Evolutionary conservation across 257 asterid genomes (phyloP).

Genomic region (Solanum piurae): DNA sequence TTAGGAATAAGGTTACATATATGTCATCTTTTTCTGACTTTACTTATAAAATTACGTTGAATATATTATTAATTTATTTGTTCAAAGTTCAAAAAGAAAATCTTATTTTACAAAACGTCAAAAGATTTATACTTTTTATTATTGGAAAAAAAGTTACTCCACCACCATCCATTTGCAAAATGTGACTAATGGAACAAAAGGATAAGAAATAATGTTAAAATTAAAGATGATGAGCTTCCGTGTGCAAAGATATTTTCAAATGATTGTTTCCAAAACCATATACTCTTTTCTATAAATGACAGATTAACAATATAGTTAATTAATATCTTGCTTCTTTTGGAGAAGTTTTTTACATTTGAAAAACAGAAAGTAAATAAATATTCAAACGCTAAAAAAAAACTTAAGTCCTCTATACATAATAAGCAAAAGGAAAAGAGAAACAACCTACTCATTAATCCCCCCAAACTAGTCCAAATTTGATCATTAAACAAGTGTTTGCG

Average conservation of each 20-base stretch:
- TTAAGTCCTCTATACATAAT: not conserved
- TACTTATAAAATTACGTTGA: not conserved
- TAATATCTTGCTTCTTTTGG: not conserved
- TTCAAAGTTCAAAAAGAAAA: not conserved
- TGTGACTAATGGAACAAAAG: not conserved
- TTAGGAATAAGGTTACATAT: not conserved
- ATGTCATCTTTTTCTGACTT: no score
- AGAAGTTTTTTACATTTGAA: not conserved
- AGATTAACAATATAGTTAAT: not conserved
- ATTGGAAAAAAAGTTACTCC: not conserved
- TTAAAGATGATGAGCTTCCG: not conserved
- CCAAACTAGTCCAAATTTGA: not conserved
- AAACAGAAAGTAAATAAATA: not conserved
- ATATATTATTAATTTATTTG: no score
- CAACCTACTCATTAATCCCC: not conserved
- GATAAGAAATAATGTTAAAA: not conserved
- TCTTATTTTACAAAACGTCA: not conserved
- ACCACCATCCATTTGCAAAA: not conserved
- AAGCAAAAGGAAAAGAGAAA: not conserved
- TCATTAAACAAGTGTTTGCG: not conserved
- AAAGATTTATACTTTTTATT: not conserved
- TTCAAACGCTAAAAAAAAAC: no score
- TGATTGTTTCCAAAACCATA: constrained; percentile 16
- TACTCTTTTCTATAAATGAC: not conserved
- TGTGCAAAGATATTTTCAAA: not conserved